phyloP scores from a whole-genome alignment of 805 yeast species.

The Teunomyces stri region DNA sequence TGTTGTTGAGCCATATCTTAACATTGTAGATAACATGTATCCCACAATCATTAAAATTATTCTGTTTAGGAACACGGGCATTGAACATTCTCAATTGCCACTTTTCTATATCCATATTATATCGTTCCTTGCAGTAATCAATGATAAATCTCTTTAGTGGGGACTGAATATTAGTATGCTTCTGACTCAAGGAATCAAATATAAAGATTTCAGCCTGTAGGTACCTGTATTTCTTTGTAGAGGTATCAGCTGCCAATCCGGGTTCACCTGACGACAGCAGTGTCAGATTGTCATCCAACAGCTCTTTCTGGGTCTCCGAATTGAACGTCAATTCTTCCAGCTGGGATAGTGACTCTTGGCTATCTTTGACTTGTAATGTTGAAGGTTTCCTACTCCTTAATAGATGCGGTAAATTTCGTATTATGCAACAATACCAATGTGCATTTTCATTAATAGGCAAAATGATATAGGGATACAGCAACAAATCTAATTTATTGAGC shows the following conservation, averaged over 20 bases:
- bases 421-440: slow-evolving; percentile 88
- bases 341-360: background rate
- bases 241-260: background rate
- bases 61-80: slow-evolving; percentile 75
- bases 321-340: background rate
- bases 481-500: slow-evolving; percentile 65
- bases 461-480: slow-evolving; percentile 57
- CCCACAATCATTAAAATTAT: slow-evolving; percentile 92
- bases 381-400: background rate
- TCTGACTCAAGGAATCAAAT: slow-evolving; percentile 73
- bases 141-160: slow-evolving; percentile 60
- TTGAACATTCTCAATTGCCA: slow-evolving; percentile 46
- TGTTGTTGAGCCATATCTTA: slow-evolving; percentile 52
- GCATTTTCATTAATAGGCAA: slow-evolving; percentile 77
- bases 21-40: slow-evolving; percentile 81
- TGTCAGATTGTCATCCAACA: no score
- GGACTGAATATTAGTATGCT: slow-evolving; percentile 48
- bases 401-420: slow-evolving; percentile 50
- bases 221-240: background rate
- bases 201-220: slow-evolving; percentile 47
- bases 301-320: background rate
- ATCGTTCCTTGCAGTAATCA: slow-evolving; percentile 68
- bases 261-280: background rate
- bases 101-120: slow-evolving; percentile 44
- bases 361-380: slow-evolving; percentile 7